phyloP scores from a whole-genome alignment of 192 early-diverging fungal species.

The Coemansia sp. region DNA sequence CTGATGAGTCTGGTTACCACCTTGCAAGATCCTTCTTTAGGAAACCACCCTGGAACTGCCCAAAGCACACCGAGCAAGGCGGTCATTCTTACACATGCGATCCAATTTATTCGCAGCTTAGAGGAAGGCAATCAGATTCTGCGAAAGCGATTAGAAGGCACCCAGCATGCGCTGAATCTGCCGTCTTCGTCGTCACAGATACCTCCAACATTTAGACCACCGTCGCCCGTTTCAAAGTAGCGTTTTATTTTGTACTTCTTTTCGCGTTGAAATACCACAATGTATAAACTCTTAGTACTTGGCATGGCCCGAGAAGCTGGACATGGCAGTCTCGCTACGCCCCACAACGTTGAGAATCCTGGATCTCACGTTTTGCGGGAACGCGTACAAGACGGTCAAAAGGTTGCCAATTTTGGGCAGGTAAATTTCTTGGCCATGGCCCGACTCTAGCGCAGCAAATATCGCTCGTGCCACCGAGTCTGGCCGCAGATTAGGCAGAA shows the following conservation, averaged over 20 bases:
- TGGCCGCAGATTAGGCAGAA: constrained; percentile 63
- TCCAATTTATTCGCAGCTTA: constrained; percentile 64
- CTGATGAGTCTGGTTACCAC: constrained; percentile 82
- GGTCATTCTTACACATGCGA: constrained; percentile 76
- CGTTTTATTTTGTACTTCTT: too few species aligned
- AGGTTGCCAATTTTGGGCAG: constrained; percentile 26
- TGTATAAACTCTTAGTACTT: constrained; percentile 19
- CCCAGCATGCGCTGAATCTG: constrained; percentile 7
- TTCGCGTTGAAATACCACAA: too few species aligned
- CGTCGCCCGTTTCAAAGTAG: too few species aligned
- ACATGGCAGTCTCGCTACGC: constrained; percentile 37
- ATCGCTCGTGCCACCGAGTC: constrained; percentile 60
- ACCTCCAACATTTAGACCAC: too few species aligned
- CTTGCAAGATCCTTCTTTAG: constrained; percentile 53
- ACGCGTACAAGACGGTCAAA: constrained; percentile 15
- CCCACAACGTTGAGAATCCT: constrained; percentile 13
- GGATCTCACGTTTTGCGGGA: constrained; percentile 18
- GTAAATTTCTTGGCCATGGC: constrained; percentile 53
- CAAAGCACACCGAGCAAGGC: constrained; percentile 80
- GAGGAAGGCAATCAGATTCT: constrained; percentile 49
- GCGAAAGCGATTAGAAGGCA: constrained; percentile 37
- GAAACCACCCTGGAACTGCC: constrained; percentile 56
- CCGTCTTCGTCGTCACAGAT: too few species aligned
- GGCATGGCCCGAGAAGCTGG: constrained; percentile 31
- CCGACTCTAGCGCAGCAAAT: constrained; percentile 56